These are phyloP conservation scores for Rhizoctonia solani DNA, from an alignment of 1,284 basidiomycete genomes.

Conservation along the genomic window DNA sequence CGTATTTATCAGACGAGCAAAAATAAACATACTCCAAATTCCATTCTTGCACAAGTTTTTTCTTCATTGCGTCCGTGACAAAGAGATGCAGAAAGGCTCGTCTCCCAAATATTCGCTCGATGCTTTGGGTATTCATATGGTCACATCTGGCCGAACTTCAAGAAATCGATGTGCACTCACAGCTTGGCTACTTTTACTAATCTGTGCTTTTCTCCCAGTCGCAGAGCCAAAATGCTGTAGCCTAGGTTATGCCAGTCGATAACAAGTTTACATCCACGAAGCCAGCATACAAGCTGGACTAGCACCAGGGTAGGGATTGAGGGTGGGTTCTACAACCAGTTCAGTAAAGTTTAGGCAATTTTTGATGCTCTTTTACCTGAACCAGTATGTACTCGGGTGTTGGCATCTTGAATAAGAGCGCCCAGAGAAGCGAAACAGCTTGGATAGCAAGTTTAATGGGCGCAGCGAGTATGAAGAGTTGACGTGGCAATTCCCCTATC, in stretches of 20 bases:
- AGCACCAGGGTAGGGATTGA: constrained; percentile 92
- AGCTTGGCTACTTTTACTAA: constrained; percentile 76
- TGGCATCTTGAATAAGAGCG: constrained; percentile 64
- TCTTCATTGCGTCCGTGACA: constrained; percentile 87
- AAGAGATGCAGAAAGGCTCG: constrained; percentile 89
- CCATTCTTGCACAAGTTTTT: constrained; percentile 75
- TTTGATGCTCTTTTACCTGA: constrained; percentile 61
- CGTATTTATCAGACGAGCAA: constrained; percentile 20
- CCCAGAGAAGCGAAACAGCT: constrained; percentile 62
- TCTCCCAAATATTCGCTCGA: constrained; percentile 78
- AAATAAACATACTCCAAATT: constrained; percentile 63
- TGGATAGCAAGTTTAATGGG: constrained; percentile 83
- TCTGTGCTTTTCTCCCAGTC: constrained; percentile 66
- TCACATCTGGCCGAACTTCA: background rate
- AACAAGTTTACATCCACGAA: constrained; percentile 81
- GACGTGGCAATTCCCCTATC: constrained; percentile 57
- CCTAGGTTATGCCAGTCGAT: constrained; percentile 99
- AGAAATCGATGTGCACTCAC: constrained; percentile 49
- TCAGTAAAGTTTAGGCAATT: background rate
- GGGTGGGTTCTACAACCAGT: constrained; percentile 78
- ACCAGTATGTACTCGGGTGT: constrained; percentile 88
- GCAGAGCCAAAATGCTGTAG: constrained; percentile 88
- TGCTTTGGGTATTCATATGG: constrained; percentile 54
- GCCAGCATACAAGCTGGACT: constrained; percentile 70
- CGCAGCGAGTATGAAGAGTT: constrained; percentile 71